A percentile compares a stretch with the other conserved stretches of the same genome.
Evolutionary conservation across 345 rosid genomes (phyloP).

Genomic region (Bretschneidera sinensis): DNA sequence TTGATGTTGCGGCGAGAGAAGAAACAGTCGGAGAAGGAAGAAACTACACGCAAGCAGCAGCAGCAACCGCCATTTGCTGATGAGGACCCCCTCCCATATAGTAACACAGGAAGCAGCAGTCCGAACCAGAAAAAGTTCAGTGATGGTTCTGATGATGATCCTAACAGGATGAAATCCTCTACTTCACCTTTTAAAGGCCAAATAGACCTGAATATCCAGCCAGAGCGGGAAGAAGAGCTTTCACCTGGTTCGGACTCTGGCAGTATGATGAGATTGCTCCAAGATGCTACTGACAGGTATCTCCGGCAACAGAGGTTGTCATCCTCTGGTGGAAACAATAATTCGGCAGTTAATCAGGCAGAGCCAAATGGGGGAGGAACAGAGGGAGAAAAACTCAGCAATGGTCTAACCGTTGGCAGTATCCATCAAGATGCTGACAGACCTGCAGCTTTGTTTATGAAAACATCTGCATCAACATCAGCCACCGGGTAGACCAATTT

Average conservation of each 20-base stretch:
- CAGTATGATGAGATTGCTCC: slow-evolving; percentile 34
- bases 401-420: slow-evolving; percentile 7
- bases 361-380: slow-evolving; percentile 5
- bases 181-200: slow-evolving; percentile 60
- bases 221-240: slow-evolving; percentile 79
- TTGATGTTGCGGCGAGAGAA: slow-evolving; percentile 62
- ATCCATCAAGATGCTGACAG: slow-evolving; percentile 24
- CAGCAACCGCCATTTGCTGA: slow-evolving; percentile 28
- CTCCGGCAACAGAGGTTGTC: slow-evolving; percentile 32
- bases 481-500: slow-evolving; percentile 26
- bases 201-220: slow-evolving; percentile 89
- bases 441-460: slow-evolving; percentile 16
- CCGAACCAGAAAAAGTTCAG: slow-evolving; percentile 35
- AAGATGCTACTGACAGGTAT: slow-evolving; percentile 35
- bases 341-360: slow-evolving; percentile 18
- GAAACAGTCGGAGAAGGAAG: slow-evolving; percentile 62
- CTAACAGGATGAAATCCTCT: slow-evolving; percentile 37
- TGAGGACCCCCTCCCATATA: slow-evolving; percentile 37
- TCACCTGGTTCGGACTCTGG: slow-evolving; percentile 52
- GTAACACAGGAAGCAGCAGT: slow-evolving; percentile 39
- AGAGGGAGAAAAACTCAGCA: slow-evolving; percentile 19
- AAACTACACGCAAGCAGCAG: slow-evolving; percentile 40
- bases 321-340: slow-evolving; percentile 23
- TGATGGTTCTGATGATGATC: slow-evolving; percentile 47
- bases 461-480: slow-evolving; percentile 31